Conservation (phyloP, 2,329 filamentous ascomycete genomes). For the Fusarium mexicanum region DNA sequence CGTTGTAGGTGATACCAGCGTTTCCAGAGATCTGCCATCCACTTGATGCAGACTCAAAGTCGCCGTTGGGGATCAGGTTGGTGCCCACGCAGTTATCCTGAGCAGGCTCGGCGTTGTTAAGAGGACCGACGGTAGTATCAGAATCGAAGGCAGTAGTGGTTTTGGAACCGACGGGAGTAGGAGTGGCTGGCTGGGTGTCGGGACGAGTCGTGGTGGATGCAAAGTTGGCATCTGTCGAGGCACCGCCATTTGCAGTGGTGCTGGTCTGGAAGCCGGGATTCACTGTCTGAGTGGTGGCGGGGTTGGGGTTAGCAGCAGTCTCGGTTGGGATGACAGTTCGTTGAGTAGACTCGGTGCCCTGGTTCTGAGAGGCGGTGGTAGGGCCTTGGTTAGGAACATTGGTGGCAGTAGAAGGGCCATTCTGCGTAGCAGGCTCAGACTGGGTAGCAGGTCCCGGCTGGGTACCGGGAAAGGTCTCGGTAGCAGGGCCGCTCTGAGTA, state of each 20-base stretch:
- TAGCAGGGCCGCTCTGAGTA: too few relatives aligned
- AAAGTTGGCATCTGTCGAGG: background rate
- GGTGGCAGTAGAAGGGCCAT: background rate
- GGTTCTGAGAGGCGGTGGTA: background rate
- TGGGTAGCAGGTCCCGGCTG: background rate
- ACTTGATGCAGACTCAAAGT: background rate
- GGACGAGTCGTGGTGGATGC: background rate
- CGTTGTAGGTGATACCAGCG: background rate
- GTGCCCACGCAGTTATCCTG: background rate
- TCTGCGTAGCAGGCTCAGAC: background rate
- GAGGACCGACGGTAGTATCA: background rate
- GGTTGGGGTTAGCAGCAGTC: background rate
- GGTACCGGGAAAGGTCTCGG: too few relatives aligned
- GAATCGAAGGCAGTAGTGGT: background rate
- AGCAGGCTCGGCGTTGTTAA: background rate
- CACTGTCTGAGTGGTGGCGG: background rate
- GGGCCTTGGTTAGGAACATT: background rate
- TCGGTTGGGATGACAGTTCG: background rate
- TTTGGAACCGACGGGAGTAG: background rate
- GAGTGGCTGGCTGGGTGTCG: background rate
- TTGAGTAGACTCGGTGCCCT: background rate
- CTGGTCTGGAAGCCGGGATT: background rate
- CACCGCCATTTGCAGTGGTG: background rate
- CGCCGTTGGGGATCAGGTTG: background rate
- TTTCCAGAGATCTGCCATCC: background rate